These are phyloP conservation scores for Beauveria sp. DNA, from an alignment of 2,329 filamentous ascomycete genomes.

Conservation along the genomic window DNA sequence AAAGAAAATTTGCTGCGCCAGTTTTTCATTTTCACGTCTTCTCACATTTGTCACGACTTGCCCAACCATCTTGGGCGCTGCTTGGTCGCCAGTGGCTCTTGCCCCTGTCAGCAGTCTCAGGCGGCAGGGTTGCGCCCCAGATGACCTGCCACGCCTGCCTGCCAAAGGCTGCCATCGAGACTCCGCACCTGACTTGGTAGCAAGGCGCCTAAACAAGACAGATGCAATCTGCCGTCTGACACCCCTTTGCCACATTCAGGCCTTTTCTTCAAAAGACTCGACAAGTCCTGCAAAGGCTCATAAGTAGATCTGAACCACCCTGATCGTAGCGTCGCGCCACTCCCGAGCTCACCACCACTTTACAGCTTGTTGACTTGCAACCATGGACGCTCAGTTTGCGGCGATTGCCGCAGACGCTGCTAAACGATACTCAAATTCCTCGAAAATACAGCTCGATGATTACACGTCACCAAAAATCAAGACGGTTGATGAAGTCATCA, in stretches of 20 bases:
- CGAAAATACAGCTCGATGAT: constrained; percentile 22
- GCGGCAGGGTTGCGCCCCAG: background rate
- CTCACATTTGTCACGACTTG: too few species aligned
- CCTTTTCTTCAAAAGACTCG: background rate
- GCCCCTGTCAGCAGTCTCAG: constrained; percentile 3
- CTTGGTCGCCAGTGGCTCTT: background rate
- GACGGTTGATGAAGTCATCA: constrained; percentile 24
- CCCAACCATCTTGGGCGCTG: background rate
- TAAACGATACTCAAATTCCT: constrained; percentile 23
- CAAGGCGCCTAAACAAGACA: background rate
- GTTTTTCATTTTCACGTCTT: too few species aligned
- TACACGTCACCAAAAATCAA: constrained; percentile 26
- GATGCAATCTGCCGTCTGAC: background rate
- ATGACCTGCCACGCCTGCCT: background rate
- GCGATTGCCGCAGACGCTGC: constrained; percentile 28
- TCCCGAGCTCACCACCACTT: background rate
- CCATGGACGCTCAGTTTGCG: constrained; percentile 16
- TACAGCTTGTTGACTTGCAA: background rate
- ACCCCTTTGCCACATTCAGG: background rate
- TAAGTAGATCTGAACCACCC: background rate
- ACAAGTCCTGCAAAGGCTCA: background rate
- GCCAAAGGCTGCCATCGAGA: background rate
- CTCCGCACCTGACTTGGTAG: constrained; percentile 3
- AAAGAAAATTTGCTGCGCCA: background rate
- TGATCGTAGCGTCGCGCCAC: constrained; percentile 5